Evolutionary conservation across 805 yeast species (phyloP).

Genomic region (Diddensiella transvaalensis): DNA sequence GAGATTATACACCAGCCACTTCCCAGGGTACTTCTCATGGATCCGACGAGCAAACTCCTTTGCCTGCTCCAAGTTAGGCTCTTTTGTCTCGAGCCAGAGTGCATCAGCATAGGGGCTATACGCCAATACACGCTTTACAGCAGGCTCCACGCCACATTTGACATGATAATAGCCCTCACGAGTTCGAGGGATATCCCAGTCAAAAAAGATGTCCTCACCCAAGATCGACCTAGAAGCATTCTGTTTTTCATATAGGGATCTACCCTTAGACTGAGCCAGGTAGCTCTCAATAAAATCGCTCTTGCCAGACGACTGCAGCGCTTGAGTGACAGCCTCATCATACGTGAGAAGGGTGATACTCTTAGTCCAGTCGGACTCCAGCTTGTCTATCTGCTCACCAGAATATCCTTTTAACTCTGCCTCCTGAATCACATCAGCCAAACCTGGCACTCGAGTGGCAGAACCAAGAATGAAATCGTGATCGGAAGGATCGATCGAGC

Average conservation of each 20-base stretch:
- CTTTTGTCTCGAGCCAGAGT: slow-evolving; percentile 61
- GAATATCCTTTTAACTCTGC: slow-evolving; percentile 42
- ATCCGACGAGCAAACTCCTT: slow-evolving; percentile 44
- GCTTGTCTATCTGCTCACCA: slow-evolving; percentile 34
- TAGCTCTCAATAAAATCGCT: slow-evolving; percentile 31
- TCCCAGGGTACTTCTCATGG: slow-evolving; percentile 46
- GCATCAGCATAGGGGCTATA: slow-evolving; percentile 59
- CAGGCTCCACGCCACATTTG: slow-evolving; percentile 49
- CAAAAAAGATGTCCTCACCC: slow-evolving; percentile 40
- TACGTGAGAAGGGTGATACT: slow-evolving; percentile 43
- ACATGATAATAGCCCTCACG: slow-evolving; percentile 54
- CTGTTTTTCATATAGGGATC: slow-evolving; percentile 31
- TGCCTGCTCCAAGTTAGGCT: slow-evolving; percentile 53
- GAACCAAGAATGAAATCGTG: slow-evolving; percentile 55
- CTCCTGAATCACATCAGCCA: slow-evolving; percentile 43
- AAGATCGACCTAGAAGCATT: slow-evolving; percentile 28
- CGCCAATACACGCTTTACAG: slow-evolving; percentile 49
- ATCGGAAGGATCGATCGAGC: slow-evolving; percentile 53
- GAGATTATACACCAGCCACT: slow-evolving; percentile 56
- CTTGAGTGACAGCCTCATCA: slow-evolving; percentile 46
- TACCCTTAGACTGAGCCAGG: slow-evolving; percentile 28
- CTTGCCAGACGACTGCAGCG: slow-evolving; percentile 30
- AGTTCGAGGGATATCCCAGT: slow-evolving; percentile 60
- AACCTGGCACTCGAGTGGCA: slow-evolving; percentile 38
- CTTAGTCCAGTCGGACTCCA: slow-evolving; percentile 48